These are phyloP conservation scores for Yamadazyma conglobata DNA, from an alignment of 1,139 yeast genomes.

Conservation along the genomic window DNA sequence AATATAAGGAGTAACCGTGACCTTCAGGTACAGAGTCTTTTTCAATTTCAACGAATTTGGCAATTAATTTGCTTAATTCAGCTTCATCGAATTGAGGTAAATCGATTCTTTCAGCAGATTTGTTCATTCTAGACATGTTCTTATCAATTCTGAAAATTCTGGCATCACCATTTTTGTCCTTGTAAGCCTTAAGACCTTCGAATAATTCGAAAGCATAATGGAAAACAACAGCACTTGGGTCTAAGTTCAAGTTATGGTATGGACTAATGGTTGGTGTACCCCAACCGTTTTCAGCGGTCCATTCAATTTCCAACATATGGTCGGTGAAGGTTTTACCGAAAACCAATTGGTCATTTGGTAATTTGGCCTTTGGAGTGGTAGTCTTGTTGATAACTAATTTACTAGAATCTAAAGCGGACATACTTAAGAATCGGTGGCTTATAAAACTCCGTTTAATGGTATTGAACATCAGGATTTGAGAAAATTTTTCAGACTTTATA, in stretches of 20 bases:
- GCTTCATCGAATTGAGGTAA: slow-evolving; percentile 81
- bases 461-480: slow-evolving; percentile 2
- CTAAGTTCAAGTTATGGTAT: slow-evolving; percentile 68
- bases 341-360: slow-evolving; percentile 71
- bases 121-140: slow-evolving; percentile 90
- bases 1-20: slow-evolving; percentile 83
- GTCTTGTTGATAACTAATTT: slow-evolving; percentile 60
- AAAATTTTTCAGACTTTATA: slow-evolving; percentile 2
- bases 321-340: slow-evolving; percentile 88
- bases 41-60: slow-evolving; percentile 71
- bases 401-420: slow-evolving; percentile 56
- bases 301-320: slow-evolving; percentile 86
- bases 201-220: slow-evolving; percentile 95
- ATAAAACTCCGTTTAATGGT: neutral
- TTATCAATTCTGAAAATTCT: slow-evolving; percentile 87
- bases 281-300: slow-evolving; percentile 83
- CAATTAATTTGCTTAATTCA: slow-evolving; percentile 69
- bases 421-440: slow-evolving; percentile 7
- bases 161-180: slow-evolving; percentile 61
- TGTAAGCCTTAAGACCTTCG: slow-evolving; percentile 95
- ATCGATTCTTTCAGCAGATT: slow-evolving; percentile 81
- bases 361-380: slow-evolving; percentile 56
- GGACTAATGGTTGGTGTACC: slow-evolving; percentile 80
- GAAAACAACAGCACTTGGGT: slow-evolving; percentile 85
- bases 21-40: slow-evolving; percentile 76